These are phyloP conservation scores for Sporothrix brunneoviolacea DNA, from an alignment of 2,329 filamentous ascomycete species.

Conservation along the genomic window DNA sequence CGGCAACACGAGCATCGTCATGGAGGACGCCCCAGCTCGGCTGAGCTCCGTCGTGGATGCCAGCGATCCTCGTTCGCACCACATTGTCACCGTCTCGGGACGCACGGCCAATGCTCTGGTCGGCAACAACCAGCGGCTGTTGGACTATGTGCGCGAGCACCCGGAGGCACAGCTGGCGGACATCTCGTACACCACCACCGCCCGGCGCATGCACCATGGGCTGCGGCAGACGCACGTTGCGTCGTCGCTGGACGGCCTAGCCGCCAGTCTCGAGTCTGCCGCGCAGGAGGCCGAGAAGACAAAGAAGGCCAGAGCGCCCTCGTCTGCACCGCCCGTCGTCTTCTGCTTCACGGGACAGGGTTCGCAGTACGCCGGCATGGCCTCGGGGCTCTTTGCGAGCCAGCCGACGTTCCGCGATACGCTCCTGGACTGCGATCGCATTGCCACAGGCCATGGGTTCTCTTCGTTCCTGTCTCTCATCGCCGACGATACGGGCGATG, in stretches of 20 bases:
- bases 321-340: constrained; percentile 22
- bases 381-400: constrained; percentile 27
- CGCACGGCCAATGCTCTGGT: constrained; percentile 35
- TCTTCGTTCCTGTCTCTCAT: neutral
- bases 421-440: constrained; percentile 16
- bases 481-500: neutral
- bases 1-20: constrained; percentile 46
- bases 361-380: constrained; percentile 26
- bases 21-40: constrained; percentile 36
- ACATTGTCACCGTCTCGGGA: constrained; percentile 41
- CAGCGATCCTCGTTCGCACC: constrained; percentile 35
- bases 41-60: neutral
- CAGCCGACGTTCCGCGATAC: constrained; percentile 28
- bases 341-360: constrained; percentile 44
- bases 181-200: constrained; percentile 50
- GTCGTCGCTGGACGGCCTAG: constrained; percentile 14
- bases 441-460: neutral
- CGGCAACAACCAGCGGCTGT: constrained; percentile 35
- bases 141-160: constrained; percentile 33
- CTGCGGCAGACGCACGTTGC: constrained; percentile 23
- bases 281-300: constrained; percentile 15
- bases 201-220: constrained; percentile 33
- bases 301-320: constrained; percentile 10
- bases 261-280: constrained; percentile 12
- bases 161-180: constrained; percentile 32